Base-by-base conservation (phyloP, 2,329 filamentous ascomycete species). In the Beauveria sp. region DNA sequence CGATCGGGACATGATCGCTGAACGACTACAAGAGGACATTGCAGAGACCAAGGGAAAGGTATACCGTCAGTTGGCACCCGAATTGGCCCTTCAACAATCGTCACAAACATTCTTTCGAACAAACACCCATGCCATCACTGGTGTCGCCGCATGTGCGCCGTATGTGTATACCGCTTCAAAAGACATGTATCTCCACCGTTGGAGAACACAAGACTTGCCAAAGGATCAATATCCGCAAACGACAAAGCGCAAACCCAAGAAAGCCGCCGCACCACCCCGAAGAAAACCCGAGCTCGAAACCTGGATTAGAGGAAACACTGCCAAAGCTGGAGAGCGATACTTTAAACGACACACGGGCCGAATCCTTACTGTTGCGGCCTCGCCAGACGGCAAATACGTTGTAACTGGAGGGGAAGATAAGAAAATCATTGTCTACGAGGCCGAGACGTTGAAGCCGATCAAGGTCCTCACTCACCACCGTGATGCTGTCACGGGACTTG, bases 401-500 rank as follows among this genome's bases (percentile, higher is more conserved):
- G 94, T 89, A 8, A 97, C 94, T 0, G 94, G 93, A 55, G 93
- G 93, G 55, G 83, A 85, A 65, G 93, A 97, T 73, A 85, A 86
- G 63, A 88, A 89, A 59, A 79, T 99, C 51, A 89, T 97, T 59
- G 86, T 97, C 65, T 96, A 93, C 88, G 87, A 96, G 67, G 89
- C 92, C 12, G 84, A 84, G 57, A 88, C 87, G 1, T 80, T 99
- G 54, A 88, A 84, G 57, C 90, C 91, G 0, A 76, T 96, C 66
- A 89, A 89, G 67, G 86, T 93, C 3, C 96, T 97, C 72, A 86
- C 85, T n/a, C 91, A 96, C 63, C 94, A 99, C 76, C 86, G 94
- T 63, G 94, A 96, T 69, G 84, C 91, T 18, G 86, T 99, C 55
- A 93, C 90, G 7, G 88, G 88, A 0, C 79, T 99, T 20, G 89